Conservation (phyloP, 345 rosid species). For the Eutrema yunnanense region DNA sequence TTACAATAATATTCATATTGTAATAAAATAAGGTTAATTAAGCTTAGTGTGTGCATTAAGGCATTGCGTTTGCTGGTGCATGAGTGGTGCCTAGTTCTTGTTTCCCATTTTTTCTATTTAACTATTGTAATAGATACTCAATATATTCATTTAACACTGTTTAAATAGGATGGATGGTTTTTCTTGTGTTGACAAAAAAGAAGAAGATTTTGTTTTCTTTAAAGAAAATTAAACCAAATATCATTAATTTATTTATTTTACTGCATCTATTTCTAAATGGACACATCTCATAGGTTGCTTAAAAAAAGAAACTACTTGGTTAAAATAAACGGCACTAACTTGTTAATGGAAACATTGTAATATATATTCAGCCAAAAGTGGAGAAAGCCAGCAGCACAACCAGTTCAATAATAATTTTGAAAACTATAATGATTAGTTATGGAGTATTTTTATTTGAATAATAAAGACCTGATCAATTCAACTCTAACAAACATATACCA, state of each 20-base stretch:
- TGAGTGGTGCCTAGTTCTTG: slow-evolving; percentile 10
- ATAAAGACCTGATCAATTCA: slow-evolving; percentile 16
- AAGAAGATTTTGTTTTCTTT: neutral
- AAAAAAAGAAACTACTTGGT: neutral
- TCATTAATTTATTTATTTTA: neutral
- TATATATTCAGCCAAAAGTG: slow-evolving; percentile 4
- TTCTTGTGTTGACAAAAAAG: neutral
- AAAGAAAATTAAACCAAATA: neutral
- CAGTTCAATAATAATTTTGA: neutral
- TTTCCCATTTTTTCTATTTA: neutral
- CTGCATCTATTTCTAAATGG: neutral
- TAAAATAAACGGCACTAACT: neutral
- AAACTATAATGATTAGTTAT: slow-evolving; percentile 7
- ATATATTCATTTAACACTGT: neutral
- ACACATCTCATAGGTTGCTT: neutral
- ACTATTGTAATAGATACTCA: neutral
- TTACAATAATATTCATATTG: neutral
- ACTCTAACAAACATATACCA: slow-evolving; percentile 20
- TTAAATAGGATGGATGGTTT: neutral
- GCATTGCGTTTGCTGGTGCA: slow-evolving; percentile 4
- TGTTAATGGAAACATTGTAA: neutral
- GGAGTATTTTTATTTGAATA: neutral
- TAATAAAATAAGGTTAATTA: neutral
- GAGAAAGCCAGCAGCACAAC: slow-evolving; percentile 22
- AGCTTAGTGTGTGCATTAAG: slow-evolving; percentile 9